Percentiles rank a stretch among this genome's conserved stretches.
phyloP scores from a whole-genome alignment of 1,139 yeast species.

The Maudiozyma humilis region DNA sequence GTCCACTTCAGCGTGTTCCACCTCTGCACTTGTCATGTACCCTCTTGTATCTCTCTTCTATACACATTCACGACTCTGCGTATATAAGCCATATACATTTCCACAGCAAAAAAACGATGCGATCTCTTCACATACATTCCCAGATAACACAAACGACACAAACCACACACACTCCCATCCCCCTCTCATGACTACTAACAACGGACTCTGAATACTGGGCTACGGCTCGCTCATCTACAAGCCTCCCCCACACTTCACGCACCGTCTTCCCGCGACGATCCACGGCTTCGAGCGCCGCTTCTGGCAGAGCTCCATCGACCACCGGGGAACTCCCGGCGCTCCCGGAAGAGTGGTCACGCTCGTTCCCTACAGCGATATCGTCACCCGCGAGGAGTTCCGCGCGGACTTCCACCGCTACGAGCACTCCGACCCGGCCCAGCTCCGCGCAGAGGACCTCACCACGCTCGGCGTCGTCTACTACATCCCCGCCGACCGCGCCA shows the following conservation, averaged over 20 bases:
- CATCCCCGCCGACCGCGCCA: conserved; percentile 58
- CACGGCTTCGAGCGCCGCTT: conserved; percentile 73
- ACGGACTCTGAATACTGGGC: conserved; percentile 73
- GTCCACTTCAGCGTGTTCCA: too few species aligned
- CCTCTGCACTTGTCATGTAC: too few species aligned
- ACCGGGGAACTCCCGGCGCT: conserved; percentile 73
- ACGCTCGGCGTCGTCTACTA: conserved; percentile 83
- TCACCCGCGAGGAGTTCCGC: conserved; percentile 35
- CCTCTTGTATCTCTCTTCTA: too few species aligned
- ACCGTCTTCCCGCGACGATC: conserved; percentile 63
- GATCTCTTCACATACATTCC: too few species aligned
- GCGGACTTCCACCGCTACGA: conserved; percentile 35
- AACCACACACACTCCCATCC: too few species aligned
- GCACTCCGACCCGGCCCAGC: conserved; percentile 13
- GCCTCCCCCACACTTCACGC: conserved; percentile 71
- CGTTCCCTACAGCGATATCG: conserved; percentile 50
- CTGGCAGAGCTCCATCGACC: conserved; percentile 89
- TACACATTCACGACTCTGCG: too few species aligned
- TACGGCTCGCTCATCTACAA: conserved; percentile 87
- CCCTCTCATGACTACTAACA: conserved; percentile 11
- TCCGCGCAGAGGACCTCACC: conserved; percentile 39
- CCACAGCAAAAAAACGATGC: too few species aligned
- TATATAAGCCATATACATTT: too few species aligned
- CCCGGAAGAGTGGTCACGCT: conserved; percentile 90
- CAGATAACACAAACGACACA: too few species aligned